Base-by-base conservation (phyloP, 2,329 filamentous ascomycete species). In the Pyrenochaeta sp. region DNA sequence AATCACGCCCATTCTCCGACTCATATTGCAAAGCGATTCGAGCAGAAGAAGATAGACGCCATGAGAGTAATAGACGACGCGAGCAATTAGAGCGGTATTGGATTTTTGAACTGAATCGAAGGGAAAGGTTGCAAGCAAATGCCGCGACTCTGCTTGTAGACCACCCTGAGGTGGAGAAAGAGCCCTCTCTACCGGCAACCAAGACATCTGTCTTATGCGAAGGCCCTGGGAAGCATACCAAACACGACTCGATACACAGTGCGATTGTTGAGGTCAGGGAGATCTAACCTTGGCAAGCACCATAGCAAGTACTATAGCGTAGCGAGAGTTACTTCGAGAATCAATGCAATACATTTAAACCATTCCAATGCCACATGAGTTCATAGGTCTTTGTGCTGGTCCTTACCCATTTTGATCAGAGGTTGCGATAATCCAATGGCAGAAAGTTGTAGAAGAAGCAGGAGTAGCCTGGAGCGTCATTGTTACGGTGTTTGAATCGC, bases 1-100 rank as follows among this genome's bases (percentile, higher is more conserved):
- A 66, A 40, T 60, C 62, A n/a, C 55, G 59, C 7, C 61, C 54
- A 5, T 63, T 56, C 41, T 42, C 51, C 39, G 55, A 64, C 39
- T 27, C 55, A 3, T 61, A 56, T 42, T 66, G 56, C 54, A 57
- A 56, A 47, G 42, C 45, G 2, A 17, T 58, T 7, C 55, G 58
- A 20, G 48, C 50, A 42, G 37, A 61, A 33, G 57, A 64, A 44
- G 49, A 58, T n/a, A 31, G 23, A n/a, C 56, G 53, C 1, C 55
- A 46, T 45, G 47, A 64, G 30, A 33, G 45, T 17, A 52, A 62
- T 5, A 48, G 48, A n/a, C 54, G 60, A 29, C 50, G 49, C 15
- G 46, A 49, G 9, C 58, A 61, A 30, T 45, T 67, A n/a, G 56
- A 65, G 15, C 49, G 36, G 10, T 59, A 54, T 31, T 61, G 51